These are phyloP conservation scores for Ophiocytium majus DNA, from an alignment of 352 stramenopile genomes.

Conservation along the genomic window DNA sequence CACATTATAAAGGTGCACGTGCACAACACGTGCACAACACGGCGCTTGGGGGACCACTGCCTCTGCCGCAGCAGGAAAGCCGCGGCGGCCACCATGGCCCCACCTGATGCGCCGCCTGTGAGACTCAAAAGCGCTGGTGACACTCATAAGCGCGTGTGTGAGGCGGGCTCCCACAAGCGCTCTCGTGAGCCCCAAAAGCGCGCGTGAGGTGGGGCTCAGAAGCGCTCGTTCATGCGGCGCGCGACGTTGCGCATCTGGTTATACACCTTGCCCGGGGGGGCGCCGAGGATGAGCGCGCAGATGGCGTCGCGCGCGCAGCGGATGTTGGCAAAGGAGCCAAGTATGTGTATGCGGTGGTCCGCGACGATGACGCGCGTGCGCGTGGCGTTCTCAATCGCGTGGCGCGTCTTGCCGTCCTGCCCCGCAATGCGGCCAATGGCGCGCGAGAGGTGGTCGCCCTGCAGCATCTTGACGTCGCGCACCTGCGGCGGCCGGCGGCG, in stretches of 20 bases:
- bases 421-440: constrained; percentile 96
- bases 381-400: constrained; percentile 99
- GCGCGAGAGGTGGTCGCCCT: constrained; percentile 95
- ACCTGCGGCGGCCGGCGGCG: too few species aligned
- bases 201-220: constrained; percentile 24
- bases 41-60: too few species aligned
- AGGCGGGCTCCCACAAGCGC: too few species aligned
- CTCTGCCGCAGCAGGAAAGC: too few species aligned
- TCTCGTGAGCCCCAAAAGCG: too few species aligned
- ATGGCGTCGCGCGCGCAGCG: constrained; percentile 90
- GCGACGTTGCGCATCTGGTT: constrained; percentile 99
- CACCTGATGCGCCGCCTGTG: too few species aligned
- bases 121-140: too few species aligned
- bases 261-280: constrained; percentile 97
- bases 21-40: too few species aligned
- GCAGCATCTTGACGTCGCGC: constrained; percentile 78
- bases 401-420: constrained; percentile 98
- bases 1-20: too few species aligned
- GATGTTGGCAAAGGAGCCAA: constrained; percentile 98
- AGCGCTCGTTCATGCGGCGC: constrained; percentile 95
- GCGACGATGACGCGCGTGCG: constrained; percentile 97
- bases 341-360: constrained; percentile 91
- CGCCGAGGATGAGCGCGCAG: constrained; percentile 87
- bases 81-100: too few species aligned
- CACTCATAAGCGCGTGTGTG: too few species aligned